Evolutionary conservation across 306 rosid species (phyloP).

Genomic region (Gynostemma pentaphyllum): DNA sequence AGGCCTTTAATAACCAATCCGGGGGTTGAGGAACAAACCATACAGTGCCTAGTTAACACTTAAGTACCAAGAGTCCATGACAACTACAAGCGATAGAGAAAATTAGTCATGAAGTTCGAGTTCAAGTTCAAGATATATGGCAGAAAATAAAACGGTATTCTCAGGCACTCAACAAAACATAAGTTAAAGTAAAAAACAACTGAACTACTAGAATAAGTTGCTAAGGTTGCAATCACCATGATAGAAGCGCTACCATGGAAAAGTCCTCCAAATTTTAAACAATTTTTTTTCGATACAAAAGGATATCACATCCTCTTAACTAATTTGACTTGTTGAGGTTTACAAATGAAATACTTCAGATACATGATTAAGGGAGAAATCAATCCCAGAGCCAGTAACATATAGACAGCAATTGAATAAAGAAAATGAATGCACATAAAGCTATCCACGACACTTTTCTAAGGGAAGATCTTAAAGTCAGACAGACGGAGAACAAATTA

Average conservation of each 20-base stretch:
- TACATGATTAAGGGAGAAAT: no score
- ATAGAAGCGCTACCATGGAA: not conserved
- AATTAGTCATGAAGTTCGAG: not conserved
- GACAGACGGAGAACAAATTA: not conserved
- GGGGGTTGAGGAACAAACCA: not conserved
- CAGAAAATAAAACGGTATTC: no score
- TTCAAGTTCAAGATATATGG: not conserved
- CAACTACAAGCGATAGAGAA: not conserved
- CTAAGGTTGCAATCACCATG: not conserved
- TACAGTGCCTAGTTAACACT: not conserved
- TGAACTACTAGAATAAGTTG: not conserved
- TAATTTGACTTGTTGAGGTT: not conserved
- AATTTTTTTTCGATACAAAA: not conserved
- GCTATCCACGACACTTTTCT: not conserved
- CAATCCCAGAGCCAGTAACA: not conserved
- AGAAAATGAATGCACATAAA: not conserved
- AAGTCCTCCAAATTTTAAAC: not conserved
- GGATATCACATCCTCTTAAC: not conserved
- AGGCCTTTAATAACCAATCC: not conserved
- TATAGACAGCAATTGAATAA: not conserved
- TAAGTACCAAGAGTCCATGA: not conserved
- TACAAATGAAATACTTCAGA: not conserved
- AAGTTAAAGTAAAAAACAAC: no score
- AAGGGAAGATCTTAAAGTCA: not conserved
- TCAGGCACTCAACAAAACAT: no score